phyloP scores from a whole-genome alignment of 139 green algal genomes.

The Chlamydomonas sphaeroides region DNA sequence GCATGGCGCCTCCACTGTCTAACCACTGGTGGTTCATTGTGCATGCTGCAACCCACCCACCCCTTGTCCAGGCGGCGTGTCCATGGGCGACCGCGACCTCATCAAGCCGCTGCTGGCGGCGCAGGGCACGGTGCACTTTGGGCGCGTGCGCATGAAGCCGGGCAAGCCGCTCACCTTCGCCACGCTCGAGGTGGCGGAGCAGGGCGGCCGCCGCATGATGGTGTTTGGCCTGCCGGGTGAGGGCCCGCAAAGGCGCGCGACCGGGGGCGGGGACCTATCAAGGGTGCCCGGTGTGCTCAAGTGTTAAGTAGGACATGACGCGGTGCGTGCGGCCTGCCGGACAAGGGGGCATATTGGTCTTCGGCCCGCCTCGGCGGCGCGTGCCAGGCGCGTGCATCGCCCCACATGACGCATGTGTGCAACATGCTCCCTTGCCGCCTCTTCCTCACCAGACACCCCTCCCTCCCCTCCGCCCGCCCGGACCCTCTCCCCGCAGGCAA shows the following conservation, averaged over 20 bases:
- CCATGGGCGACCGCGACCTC: slow-evolving; percentile 95
- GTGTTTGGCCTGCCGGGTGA: slow-evolving; percentile 84
- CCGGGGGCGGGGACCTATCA: too few relatives aligned
- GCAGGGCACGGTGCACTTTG: slow-evolving; percentile 92
- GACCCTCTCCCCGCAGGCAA: slow-evolving; percentile 72
- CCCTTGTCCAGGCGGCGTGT: slow-evolving; percentile 89
- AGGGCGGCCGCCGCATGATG: slow-evolving; percentile 55
- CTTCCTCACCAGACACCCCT: too few relatives aligned
- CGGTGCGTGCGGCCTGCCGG: too few relatives aligned
- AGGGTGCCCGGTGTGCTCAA: too few relatives aligned
- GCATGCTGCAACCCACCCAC: neutral
- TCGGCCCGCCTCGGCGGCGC: too few relatives aligned
- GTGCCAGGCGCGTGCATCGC: too few relatives aligned
- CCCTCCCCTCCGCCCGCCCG: neutral
- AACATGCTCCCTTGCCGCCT: too few relatives aligned
- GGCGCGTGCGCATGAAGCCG: slow-evolving; percentile 93
- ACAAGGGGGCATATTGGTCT: too few relatives aligned
- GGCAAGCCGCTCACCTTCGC: slow-evolving; percentile 98
- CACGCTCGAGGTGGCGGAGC: slow-evolving; percentile 68
- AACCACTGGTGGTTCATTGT: too few relatives aligned
- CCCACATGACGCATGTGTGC: too few relatives aligned
- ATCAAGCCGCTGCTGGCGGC: slow-evolving; percentile 94
- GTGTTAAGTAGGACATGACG: too few relatives aligned
- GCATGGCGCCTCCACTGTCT: too few relatives aligned
- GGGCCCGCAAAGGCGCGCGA: neutral